Conservation (phyloP, 2,329 filamentous ascomycete species). For the Cladosporium velox region DNA sequence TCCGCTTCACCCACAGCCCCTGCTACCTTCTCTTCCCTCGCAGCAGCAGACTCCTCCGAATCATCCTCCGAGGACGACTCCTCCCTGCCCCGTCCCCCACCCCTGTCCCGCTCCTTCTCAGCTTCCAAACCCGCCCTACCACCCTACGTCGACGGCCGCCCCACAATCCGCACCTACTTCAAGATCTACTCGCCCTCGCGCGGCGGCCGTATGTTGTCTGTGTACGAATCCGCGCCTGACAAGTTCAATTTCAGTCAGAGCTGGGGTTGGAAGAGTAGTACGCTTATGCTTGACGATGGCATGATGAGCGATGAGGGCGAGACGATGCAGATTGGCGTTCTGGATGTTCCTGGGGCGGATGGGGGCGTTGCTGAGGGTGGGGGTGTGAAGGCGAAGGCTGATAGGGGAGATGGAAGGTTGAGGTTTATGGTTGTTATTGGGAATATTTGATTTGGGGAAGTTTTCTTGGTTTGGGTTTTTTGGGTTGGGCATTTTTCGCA, state of each 20-base stretch:
- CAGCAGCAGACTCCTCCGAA: slow-evolving; percentile 22
- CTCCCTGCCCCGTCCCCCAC: slow-evolving; percentile 17
- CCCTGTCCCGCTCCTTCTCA: slow-evolving; percentile 3
- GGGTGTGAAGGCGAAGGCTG: slow-evolving; percentile 31
- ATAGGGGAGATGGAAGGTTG: slow-evolving; percentile 51
- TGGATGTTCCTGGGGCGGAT: slow-evolving; percentile 28
- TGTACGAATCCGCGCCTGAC: slow-evolving; percentile 61
- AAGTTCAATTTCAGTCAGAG: slow-evolving; percentile 62
- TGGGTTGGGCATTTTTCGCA: neutral
- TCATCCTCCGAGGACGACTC: slow-evolving; percentile 36
- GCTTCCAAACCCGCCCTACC: slow-evolving; percentile 44
- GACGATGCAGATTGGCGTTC: slow-evolving; percentile 39
- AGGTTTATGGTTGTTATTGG: slow-evolving; percentile 63
- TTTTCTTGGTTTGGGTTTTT: neutral
- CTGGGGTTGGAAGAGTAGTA: slow-evolving; percentile 63
- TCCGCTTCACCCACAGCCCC: slow-evolving; percentile 14
- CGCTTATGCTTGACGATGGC: slow-evolving; percentile 57
- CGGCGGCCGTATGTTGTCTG: slow-evolving; percentile 58
- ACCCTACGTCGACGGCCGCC: slow-evolving; percentile 56
- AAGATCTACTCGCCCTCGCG: slow-evolving; percentile 63
- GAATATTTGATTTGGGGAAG: slow-evolving; percentile 41
- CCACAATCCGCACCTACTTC: slow-evolving; percentile 63
- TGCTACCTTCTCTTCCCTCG: slow-evolving; percentile 15
- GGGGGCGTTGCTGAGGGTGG: slow-evolving; percentile 30
- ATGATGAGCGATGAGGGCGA: slow-evolving; percentile 37